Percentiles rank a stretch among this genome's conserved stretches.
Evolutionary conservation across 805 yeast genomes (phyloP).

Genomic region (Jamesozyma hellenica): DNA sequence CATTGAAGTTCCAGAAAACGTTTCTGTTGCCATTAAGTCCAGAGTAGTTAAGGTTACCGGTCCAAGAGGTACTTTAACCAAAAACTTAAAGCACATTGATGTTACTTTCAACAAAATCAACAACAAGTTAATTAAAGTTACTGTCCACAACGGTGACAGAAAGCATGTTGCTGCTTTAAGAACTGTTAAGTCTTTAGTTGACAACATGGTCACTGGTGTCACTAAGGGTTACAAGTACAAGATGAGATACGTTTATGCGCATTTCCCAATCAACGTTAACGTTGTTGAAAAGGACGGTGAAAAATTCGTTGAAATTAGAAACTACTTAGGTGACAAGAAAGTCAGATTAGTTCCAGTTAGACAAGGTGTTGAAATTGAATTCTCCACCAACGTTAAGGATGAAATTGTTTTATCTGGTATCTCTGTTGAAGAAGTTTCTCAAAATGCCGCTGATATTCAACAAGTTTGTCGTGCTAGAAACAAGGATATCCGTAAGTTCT

Average conservation of each 20-base stretch:
- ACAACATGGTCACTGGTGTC: slow-evolving; percentile 96
- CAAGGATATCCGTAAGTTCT: slow-evolving; percentile 99
- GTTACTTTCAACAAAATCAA: slow-evolving; percentile 79
- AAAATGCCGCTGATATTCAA: slow-evolving; percentile 96
- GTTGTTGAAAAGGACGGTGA: slow-evolving; percentile 72
- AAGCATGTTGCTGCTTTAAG: slow-evolving; percentile 99
- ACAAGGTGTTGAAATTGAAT: slow-evolving; percentile 81
- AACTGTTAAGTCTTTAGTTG: slow-evolving; percentile 91
- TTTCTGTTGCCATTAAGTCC: slow-evolving; percentile 81
- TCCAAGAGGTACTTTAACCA: slow-evolving; percentile 91
- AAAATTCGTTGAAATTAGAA: slow-evolving; percentile 87
- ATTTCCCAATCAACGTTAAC: slow-evolving; percentile 99
- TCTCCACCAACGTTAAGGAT: slow-evolving; percentile 82
- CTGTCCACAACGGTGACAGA: slow-evolving; percentile 98
- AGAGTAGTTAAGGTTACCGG: slow-evolving; percentile 85
- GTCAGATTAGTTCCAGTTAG: slow-evolving; percentile 79
- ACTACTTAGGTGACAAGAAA: slow-evolving; percentile 98
- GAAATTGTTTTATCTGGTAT: slow-evolving; percentile 80
- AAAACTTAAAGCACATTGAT: slow-evolving; percentile 89
- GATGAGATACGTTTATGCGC: slow-evolving; percentile 99
- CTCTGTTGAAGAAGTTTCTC: slow-evolving; percentile 80
- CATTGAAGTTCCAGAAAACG: slow-evolving; percentile 86
- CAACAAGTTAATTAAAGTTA: slow-evolving; percentile 71
- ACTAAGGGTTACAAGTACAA: slow-evolving; percentile 98
- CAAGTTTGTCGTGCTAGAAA: slow-evolving; percentile 97